A percentile compares a stretch with the other conserved stretches of the same genome.
Evolutionary conservation across 257 asterid genomes (phyloP).

Genomic region (Capsicum chinense): DNA sequence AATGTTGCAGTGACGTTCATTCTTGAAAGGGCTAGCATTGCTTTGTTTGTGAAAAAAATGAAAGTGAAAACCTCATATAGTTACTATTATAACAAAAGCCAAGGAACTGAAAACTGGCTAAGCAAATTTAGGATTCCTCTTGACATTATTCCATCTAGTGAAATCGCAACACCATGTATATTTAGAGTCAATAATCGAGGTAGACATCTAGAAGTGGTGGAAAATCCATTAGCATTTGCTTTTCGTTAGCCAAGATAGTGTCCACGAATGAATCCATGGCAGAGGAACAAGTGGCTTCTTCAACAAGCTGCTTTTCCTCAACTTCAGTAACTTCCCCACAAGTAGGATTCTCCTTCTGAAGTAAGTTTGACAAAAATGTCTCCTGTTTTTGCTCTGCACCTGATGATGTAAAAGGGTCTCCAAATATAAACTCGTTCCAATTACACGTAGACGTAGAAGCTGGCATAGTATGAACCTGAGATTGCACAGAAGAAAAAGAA

Average conservation of each 20-base stretch:
- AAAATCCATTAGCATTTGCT: constrained; percentile 67
- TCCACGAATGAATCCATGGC: constrained; percentile 71
- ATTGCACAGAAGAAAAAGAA: constrained; percentile 42
- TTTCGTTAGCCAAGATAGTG: constrained; percentile 72
- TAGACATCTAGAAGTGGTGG: constrained; percentile 59
- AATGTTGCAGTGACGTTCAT: constrained; percentile 1
- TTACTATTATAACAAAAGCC: background rate
- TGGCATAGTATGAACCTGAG: background rate
- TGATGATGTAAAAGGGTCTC: background rate
- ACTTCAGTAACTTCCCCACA: constrained; percentile 21
- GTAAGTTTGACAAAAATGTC: constrained; percentile 23
- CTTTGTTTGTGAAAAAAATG: constrained; percentile 15
- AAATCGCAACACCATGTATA: background rate
- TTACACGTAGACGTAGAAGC: constrained; percentile 32
- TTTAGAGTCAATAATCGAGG: constrained; percentile 47
- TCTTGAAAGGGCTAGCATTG: constrained; percentile 1
- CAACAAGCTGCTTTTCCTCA: constrained; percentile 17
- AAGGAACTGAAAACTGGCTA: background rate
- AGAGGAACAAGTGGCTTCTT: constrained; percentile 37
- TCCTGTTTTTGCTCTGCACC: constrained; percentile 33
- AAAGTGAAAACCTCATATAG: background rate
- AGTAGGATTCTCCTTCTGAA: constrained; percentile 29
- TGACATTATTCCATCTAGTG: background rate
- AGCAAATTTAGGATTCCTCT: background rate
- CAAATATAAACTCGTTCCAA: constrained; percentile 47